Percentiles rank a stretch among this genome's conserved stretches.
Evolutionary conservation across 1,284 basidiomycete genomes (phyloP).

Genomic region (Singerocomus inundabilis): DNA sequence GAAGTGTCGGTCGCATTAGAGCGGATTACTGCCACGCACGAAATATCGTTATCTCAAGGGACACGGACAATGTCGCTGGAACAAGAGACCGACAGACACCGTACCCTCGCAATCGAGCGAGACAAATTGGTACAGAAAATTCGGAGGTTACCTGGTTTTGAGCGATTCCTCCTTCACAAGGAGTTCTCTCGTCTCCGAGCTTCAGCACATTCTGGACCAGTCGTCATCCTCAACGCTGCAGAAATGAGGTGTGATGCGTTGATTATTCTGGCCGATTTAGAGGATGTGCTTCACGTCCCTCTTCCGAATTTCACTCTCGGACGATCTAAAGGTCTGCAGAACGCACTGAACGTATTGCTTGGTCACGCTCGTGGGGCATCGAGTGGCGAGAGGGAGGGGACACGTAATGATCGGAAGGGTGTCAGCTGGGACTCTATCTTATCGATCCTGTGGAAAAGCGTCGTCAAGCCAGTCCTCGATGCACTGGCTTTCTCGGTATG

Average conservation of each 20-base stretch:
- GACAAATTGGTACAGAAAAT: constrained; percentile 7
- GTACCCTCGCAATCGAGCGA: constrained; percentile 5
- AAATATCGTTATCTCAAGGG: background rate
- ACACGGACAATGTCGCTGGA: too few relatives aligned
- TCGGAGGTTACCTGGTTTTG: constrained; percentile 6
- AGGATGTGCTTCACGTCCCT: background rate
- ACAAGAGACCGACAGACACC: constrained; percentile 3
- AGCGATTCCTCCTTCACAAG: constrained; percentile 10
- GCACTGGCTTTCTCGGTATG: background rate
- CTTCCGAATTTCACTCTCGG: background rate
- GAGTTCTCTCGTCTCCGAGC: constrained; percentile 1
- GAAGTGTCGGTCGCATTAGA: background rate
- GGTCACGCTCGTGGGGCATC: background rate
- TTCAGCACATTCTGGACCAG: constrained; percentile 8
- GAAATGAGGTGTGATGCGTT: constrained; percentile 8
- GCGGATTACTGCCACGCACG: background rate
- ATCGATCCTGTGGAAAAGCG: background rate
- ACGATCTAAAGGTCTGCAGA: background rate
- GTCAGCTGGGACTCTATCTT: background rate
- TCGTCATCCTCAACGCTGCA: constrained; percentile 10
- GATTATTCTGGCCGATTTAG: background rate
- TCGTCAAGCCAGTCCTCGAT: background rate
- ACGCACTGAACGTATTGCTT: background rate
- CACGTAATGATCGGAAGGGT: too few relatives aligned
- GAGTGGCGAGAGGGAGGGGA: background rate